Conservation (phyloP, 805 yeast genomes). For the Suhomyces faveliae region DNA sequence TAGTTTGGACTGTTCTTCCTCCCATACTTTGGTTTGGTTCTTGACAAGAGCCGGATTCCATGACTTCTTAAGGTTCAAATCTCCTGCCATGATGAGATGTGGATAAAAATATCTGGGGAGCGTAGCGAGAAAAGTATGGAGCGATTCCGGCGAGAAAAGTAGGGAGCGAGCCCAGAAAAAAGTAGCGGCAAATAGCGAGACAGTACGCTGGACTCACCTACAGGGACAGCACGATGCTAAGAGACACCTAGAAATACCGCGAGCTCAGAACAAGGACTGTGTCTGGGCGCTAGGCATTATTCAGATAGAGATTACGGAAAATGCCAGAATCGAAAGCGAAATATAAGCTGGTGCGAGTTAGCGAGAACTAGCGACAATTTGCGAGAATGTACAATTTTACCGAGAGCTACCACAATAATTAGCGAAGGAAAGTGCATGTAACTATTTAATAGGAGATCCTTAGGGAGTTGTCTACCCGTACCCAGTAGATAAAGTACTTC, state of each 20-base stretch:
- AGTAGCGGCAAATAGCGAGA: too few species aligned
- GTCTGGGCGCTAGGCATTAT: background rate
- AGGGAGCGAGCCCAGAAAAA: too few species aligned
- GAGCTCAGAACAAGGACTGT: too few species aligned
- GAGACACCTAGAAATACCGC: too few species aligned
- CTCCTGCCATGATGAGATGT: conserved; percentile 53
- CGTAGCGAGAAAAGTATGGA: background rate
- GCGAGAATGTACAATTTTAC: background rate
- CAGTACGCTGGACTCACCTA: too few species aligned
- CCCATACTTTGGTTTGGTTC: conserved; percentile 84
- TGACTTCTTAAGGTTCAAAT: conserved; percentile 85
- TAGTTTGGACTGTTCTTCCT: conserved; percentile 71
- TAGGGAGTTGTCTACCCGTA: too few species aligned
- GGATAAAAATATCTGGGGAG: background rate
- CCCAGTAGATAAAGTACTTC: too few species aligned
- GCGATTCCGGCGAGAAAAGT: background rate
- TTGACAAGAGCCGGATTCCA: conserved; percentile 92
- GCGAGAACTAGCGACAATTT: background rate
- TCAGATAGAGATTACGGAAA: background rate
- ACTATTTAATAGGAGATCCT: too few species aligned
- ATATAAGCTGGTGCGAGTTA: too few species aligned
- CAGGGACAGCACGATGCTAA: too few species aligned
- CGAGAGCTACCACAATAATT: too few species aligned
- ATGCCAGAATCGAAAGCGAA: background rate
- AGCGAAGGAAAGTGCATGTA: background rate